Conservation (phyloP, 768 basidiomycete genomes). For the Mycena kentingensis region DNA sequence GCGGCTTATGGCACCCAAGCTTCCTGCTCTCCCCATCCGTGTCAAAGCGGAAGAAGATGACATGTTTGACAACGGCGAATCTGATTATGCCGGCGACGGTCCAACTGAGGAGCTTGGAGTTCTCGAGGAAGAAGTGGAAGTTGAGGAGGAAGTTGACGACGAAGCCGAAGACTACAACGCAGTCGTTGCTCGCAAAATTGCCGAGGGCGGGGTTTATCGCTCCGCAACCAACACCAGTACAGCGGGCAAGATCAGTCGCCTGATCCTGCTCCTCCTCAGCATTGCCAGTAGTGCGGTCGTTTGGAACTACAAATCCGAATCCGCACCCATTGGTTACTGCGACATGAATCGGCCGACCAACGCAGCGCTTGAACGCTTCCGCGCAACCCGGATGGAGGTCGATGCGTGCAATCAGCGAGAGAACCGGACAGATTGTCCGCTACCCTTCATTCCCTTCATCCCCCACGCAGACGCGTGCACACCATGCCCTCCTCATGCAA, state of each 20-base stretch:
- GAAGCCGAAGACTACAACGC: conserved; percentile 20
- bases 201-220: conserved; percentile 33
- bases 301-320: conserved; percentile 64
- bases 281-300: conserved; percentile 36
- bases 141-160: conserved; percentile 14
- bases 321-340: conserved; percentile 76
- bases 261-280: conserved; percentile 42
- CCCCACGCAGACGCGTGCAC: conserved; percentile 67
- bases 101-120: conserved; percentile 18
- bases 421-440: conserved; percentile 46
- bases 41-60: conserved; percentile 32
- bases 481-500: conserved; percentile 70
- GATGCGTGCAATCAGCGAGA: conserved; percentile 60
- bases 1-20: conserved; percentile 25
- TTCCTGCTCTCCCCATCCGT: conserved; percentile 17
- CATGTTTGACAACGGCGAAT: conserved; percentile 20
- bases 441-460: conserved; percentile 53
- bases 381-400: conserved; percentile 46
- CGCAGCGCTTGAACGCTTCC: conserved; percentile 49
- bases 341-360: conserved; percentile 66
- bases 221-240: conserved; percentile 20
- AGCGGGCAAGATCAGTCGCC: conserved; percentile 37
- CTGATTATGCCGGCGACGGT: conserved; percentile 14
- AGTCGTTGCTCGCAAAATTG: conserved; percentile 40
- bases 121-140: conserved; percentile 6